A percentile compares a stretch with the other conserved stretches of the same genome.
Conservation (phyloP, 768 basidiomycete genomes). For the Boletus rubropictus region DNA sequence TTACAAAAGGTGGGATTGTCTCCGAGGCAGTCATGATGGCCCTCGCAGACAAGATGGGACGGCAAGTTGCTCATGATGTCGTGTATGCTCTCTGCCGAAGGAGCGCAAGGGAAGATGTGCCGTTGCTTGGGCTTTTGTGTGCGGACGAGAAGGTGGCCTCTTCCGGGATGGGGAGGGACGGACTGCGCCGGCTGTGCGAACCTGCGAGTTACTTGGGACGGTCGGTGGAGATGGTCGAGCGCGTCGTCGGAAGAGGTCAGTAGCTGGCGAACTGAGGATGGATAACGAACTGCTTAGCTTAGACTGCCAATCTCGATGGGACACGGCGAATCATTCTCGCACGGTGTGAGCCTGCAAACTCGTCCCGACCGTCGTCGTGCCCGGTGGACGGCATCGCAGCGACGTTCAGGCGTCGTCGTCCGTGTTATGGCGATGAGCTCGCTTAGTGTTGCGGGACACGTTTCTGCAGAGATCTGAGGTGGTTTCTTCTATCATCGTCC, state of each 20-base stretch:
- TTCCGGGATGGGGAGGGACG: conserved; percentile 22
- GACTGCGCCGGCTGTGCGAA: conserved; percentile 33
- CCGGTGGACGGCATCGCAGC: no score
- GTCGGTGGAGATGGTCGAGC: conserved; percentile 28
- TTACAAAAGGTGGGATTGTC: conserved; percentile 38
- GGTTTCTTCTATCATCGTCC: conserved; percentile 28
- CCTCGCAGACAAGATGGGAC: conserved; percentile 37
- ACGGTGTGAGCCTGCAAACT: no score
- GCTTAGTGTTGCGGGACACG: no score
- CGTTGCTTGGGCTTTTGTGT: conserved; percentile 31
- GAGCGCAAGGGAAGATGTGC: conserved; percentile 22
- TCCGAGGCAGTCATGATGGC: conserved; percentile 48
- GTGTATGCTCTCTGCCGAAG: conserved; percentile 39
- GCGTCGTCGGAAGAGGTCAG: conserved; percentile 1
- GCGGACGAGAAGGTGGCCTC: conserved; percentile 24
- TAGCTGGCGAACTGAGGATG: not conserved
- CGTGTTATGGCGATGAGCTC: not conserved
- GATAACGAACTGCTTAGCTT: not conserved
- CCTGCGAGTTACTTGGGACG: conserved; percentile 37
- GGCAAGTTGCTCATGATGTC: conserved; percentile 41
- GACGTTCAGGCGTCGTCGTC: no score
- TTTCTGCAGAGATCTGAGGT: not conserved
- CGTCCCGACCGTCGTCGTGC: no score
- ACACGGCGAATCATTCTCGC: conserved; percentile 3
- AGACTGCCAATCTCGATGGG: conserved; percentile 5